Base-by-base conservation (phyloP, 1,139 yeast species). In the Fermentozyma sake region DNA sequence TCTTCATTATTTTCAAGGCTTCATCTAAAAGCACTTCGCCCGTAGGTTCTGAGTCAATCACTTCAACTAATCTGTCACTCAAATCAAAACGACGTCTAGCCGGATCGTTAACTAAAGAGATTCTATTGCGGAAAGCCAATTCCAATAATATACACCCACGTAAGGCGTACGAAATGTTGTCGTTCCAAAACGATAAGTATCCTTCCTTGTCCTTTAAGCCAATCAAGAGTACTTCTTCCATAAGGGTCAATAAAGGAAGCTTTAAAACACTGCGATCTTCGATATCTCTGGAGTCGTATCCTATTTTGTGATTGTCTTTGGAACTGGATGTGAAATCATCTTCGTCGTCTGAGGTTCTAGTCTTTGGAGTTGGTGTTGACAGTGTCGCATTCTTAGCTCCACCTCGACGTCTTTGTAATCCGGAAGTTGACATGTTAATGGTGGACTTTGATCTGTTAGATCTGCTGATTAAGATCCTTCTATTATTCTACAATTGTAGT, bases 161-260 rank as follows among this genome's bases (percentile, higher is more conserved):
- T 36, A 91, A 71, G 2, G 96, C 96, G 58, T 91, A 93, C 16
- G 96, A 86, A 33, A 91, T 89, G 55, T 86, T 89, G 57, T 91
- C 99, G 55, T 91, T 93, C 98, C 98, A 91, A 58, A 91, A 91
- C 13, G 96, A 86, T 33, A 91, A 68, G 55, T 89, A 87, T 5
- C 98, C 98, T 57, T 91, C 97, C 46, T 83, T 82, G 55, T 91
- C 98, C 52, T 91, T 89, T 41, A 91, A 69, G 2, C 98, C 99
- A 62, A 91, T 75, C 39, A 91, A 68, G 37, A 91, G 62, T 7
- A 91, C 96, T 55, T 91, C 98, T 57, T 91, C 99, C 96, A 91
- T 87, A 42, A 91, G 61, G 1, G 98, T 93, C 44, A 91, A 68
- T 28, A 76, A 64, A 1, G 98, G 97, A 12, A 62, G 52, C 29